Base-by-base conservation (phyloP, 2,329 filamentous ascomycete species). In the Alternaria triticina region DNA sequence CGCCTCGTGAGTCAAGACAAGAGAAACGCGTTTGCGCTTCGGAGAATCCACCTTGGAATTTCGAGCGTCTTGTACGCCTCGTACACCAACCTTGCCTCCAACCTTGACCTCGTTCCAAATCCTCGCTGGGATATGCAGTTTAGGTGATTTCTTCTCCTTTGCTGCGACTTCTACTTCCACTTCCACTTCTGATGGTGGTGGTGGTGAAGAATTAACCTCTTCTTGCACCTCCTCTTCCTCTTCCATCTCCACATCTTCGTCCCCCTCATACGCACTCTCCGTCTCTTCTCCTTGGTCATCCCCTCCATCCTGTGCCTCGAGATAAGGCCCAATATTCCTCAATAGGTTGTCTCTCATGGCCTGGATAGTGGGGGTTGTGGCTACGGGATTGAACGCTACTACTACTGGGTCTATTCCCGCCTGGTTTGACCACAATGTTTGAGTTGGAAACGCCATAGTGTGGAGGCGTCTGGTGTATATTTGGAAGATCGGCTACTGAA, bases 1-100 rank as follows among this genome's bases (percentile, higher is more conserved):
- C 9, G n/a, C 4, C 2, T n/a, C 36, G 0, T 17, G 15, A n/a
- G 17, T 0, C 4, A 40, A 10, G 36, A 17, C 2, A 17, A 40
- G 36, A 40, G 15, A 40, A 40, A 40, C n/a, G 36, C 36, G 36
- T 40, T 40, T 40, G 36, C 36, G 36, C 36, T 40, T 40, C 36
- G n/a, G 9, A 11, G 0, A 3, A 6, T 11, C 1, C 36, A 6
- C 36, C 9, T 40, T 40, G 9, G 36, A n/a, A 11, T 10, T 4
- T 40, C 17, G 36, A 17, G 5, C 15, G 5, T 11, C 36, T 40
- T 40, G 36, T 6, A 40, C 15, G 8, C 27, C 15, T 40, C 9
- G 33, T 40, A 9, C 36, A 40, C 17, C 9, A 40, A 9, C 36
- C 36, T 17, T 40, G 6, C 36, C 36, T 40, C n/a, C n/a, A 17